Percentiles rank a stretch among this genome's conserved stretches.
These are phyloP conservation scores for Aethionema arabicum DNA, from an alignment of 345 rosid genomes.

Conservation along the genomic window DNA sequence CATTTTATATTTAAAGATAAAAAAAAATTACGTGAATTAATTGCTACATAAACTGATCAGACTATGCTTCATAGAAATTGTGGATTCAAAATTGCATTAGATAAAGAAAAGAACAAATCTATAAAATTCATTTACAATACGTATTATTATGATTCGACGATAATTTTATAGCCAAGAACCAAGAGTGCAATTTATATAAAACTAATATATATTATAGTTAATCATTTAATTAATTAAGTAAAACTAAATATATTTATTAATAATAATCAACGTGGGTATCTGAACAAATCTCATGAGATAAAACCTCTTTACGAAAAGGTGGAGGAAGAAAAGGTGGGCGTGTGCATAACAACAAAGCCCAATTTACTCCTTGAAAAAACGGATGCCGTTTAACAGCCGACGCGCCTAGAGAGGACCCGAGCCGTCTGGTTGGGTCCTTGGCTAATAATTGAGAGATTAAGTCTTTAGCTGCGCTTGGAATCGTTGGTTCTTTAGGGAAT, in stretches of 20 bases:
- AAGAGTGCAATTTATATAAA: not conserved
- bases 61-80: too few relatives aligned
- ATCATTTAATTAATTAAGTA: conserved; percentile 6
- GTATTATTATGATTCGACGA: too few relatives aligned
- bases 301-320: conserved; percentile 55
- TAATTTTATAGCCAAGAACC: too few relatives aligned
- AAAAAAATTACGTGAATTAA: too few relatives aligned
- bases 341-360: conserved; percentile 90
- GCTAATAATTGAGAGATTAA: conserved; percentile 62
- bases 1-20: too few relatives aligned
- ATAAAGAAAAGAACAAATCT: too few relatives aligned
- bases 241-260: conserved; percentile 35
- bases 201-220: not conserved
- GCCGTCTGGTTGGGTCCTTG: conserved; percentile 72
- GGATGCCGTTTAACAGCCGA: conserved; percentile 77
- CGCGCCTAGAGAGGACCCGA: conserved; percentile 83
- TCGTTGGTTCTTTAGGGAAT: conserved; percentile 70
- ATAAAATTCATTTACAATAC: too few relatives aligned
- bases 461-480: conserved; percentile 65
- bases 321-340: conserved; percentile 78
- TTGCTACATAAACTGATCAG: too few relatives aligned
- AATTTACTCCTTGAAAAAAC: conserved; percentile 83
- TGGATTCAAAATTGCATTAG: not conserved
- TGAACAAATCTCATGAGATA: conserved; percentile 66
- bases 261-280: conserved; percentile 72